These are phyloP conservation scores for Trametes villosa DNA, from an alignment of 768 basidiomycete species.

Conservation along the genomic window DNA sequence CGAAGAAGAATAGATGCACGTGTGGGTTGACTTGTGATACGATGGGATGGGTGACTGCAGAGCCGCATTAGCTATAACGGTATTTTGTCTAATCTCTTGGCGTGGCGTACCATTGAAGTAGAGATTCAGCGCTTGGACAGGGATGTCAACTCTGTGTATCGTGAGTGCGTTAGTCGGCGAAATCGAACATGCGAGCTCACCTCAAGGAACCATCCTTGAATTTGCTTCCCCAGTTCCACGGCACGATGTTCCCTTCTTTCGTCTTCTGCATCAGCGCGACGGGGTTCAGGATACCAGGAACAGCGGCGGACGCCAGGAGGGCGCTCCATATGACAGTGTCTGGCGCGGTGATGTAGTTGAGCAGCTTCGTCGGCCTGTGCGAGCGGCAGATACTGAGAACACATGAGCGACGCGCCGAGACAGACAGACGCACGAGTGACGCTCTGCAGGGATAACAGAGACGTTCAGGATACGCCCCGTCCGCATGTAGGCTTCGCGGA, in stretches of 20 bases:
- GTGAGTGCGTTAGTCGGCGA: background rate
- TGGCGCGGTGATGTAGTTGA: constrained; percentile 97
- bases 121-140: constrained; percentile 84
- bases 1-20: constrained; percentile 95
- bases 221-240: constrained; percentile 94
- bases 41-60: constrained; percentile 87
- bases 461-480: constrained; percentile 95
- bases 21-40: constrained; percentile 94
- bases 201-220: constrained; percentile 93
- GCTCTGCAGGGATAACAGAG: constrained; percentile 88
- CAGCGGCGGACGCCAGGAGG: constrained; percentile 87
- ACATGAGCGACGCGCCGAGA: background rate
- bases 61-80: background rate
- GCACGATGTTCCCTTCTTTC: constrained; percentile 75
- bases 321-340: constrained; percentile 87
- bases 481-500: constrained; percentile 90
- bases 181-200: constrained; percentile 38
- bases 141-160: constrained; percentile 83
- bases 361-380: constrained; percentile 85
- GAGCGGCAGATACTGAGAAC: constrained; percentile 12
- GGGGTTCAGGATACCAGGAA: constrained; percentile 93
- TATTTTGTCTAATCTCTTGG: no score
- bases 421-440: constrained; percentile 67
- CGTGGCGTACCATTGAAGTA: constrained; percentile 74
- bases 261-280: constrained; percentile 95